Evolutionary conservation across 352 stramenopile genomes (phyloP), one percentile per base, ranked within the genome.

Genomic region (Pythium phragmitis): DNA sequence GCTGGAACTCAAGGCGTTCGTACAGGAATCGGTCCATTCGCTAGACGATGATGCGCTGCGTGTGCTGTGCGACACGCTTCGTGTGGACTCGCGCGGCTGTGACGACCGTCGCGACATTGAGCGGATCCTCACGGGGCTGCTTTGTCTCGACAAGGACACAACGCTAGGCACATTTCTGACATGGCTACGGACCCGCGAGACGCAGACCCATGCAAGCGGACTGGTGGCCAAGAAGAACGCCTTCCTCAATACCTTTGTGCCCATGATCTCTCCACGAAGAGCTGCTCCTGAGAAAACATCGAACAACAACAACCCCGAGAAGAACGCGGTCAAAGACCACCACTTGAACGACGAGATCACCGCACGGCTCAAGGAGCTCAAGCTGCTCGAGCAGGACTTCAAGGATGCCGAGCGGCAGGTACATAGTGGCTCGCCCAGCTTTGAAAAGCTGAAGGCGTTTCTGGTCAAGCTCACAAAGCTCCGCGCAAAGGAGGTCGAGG

Each of bases 391-490:
- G 60, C 16, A 48, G 0, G 77, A 74, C 7, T 88, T 91, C 67
- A 93, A 93, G 51, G 62, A 69, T 0, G 72, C 84, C 0, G 84
- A 93, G 52, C 77, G 80, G 0, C 60, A 70, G 3, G 68, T 87
- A 9, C 84, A 93, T 54, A 80, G 67, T 0, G 84, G 84, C 0
- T 62, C 73, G 1, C 79, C 80, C 2, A 77, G 68, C n/a, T 91
- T 91, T 51, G 80, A 93, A 17, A 93, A 91, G 57, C 70, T 93
- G 42, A 91, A 93, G 59, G 50, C 60, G 30, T 93, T 93, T 60
- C 53, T 93, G 12, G 58, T 90, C 23, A 75, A 79, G 34, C 51
- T 93, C 45, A 85, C 84, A 2, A 53, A 75, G 51, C 60, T 93
- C 36, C 71, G 84, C 2, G 51, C 67, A 2, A 89, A 88, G 57